A percentile compares a stretch with the other conserved stretches of the same genome.
Evolutionary conservation across 768 basidiomycete genomes (phyloP).

Genomic region (Lactarius vividus): DNA sequence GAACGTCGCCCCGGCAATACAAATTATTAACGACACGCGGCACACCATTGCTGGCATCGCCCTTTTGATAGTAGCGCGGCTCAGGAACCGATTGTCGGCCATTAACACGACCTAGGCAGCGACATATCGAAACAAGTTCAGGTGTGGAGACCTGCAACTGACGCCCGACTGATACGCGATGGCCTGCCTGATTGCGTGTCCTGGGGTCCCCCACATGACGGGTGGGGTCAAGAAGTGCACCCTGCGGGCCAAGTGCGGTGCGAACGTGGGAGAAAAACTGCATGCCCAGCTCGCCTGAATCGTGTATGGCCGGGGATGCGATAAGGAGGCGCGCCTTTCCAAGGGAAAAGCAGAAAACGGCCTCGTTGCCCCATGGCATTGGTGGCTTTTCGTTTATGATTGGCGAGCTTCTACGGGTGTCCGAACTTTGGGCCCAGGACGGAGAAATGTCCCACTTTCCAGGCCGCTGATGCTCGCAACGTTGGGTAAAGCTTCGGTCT

Average conservation of each 20-base stretch:
- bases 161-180: background rate
- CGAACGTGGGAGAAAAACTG: background rate
- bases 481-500: background rate
- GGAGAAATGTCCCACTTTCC: constrained; percentile 2
- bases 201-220: background rate
- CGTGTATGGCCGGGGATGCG: background rate
- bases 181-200: background rate
- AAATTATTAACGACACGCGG: background rate
- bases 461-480: background rate
- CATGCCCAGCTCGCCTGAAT: background rate
- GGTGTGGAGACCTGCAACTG: background rate
- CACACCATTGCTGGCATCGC: background rate
- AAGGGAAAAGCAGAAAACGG: background rate
- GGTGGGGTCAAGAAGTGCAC: background rate
- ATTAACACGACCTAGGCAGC: background rate
- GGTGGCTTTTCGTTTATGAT: background rate
- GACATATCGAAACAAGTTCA: background rate
- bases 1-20: background rate
- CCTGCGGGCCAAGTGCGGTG: background rate
- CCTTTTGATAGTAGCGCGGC: background rate
- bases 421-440: background rate
- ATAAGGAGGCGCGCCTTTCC: background rate
- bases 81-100: background rate
- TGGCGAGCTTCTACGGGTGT: background rate
- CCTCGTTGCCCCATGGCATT: background rate